Base-by-base conservation (phyloP, 805 yeast genomes). In the Kluyveromyces aestuarii region DNA sequence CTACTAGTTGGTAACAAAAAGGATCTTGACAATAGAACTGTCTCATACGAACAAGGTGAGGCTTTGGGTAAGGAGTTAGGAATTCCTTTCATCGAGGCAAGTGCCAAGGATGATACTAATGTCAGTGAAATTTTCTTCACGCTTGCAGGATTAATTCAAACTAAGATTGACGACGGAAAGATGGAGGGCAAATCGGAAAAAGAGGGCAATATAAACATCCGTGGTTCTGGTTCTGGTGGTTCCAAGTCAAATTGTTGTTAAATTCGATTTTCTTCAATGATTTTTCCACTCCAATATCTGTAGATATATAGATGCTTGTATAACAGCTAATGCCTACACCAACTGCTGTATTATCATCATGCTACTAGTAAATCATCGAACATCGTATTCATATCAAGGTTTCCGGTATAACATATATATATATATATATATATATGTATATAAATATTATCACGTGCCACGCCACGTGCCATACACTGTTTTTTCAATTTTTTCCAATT, bases 1-100 rank as follows among this genome's bases (percentile, higher is more conserved):
- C 82, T 91, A 63, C 74, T 93, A 56, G 97, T 93, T 14, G 99
- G 97, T 55, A 93, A 93, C 76, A 93, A 93, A 74, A 83, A 86
- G 66, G 99, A 93, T 63, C 93, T 90, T 71, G 82, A 77, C 46
- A 79, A 85, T 56, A 82, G 99, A 69, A 90, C 84, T 49, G 95
- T 93, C 11, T 74, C 90, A 21, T 75, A 79, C 50, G 96, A 91
- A 62, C 96, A 91, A 68, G 99, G 98, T 61, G 87, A 85, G 64
- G 80, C 79, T 18, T 74, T 93, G 55, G 97, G 98, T 27, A 76
- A 81, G 50, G 95, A 85, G 67, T 76, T 93, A 57, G 87, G 87
- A 48, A 75, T 93, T 48, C 95, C 96, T 30, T 93, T 93, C 69
- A 75, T 93, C 63, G 99, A 93, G 73, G 95, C 98, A 30, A 82